Conservation (phyloP, 78 protist genomes). For the Monosiga brevicollis region DNA sequence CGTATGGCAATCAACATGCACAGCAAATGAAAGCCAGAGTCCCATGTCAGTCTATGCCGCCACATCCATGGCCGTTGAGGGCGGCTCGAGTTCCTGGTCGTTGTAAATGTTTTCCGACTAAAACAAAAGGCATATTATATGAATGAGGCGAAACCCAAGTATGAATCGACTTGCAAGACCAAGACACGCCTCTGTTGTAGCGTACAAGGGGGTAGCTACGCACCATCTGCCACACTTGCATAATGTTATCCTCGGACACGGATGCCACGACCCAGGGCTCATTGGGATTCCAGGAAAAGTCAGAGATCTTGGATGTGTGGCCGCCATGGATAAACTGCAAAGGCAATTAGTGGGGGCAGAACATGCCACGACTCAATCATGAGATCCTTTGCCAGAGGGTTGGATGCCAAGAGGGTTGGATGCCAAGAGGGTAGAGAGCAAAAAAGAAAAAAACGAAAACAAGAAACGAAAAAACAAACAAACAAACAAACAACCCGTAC, state of each 20-base stretch:
- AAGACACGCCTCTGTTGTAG: neutral
- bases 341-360: neutral
- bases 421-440: too few relatives aligned
- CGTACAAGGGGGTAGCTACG: neutral
- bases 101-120: conserved; percentile 12
- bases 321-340: conserved; percentile 90
- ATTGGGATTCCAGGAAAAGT: conserved; percentile 79
- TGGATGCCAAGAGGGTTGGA: neutral
- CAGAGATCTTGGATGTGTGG: conserved; percentile 80
- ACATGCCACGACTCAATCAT: neutral
- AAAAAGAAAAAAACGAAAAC: too few relatives aligned
- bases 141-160: neutral
- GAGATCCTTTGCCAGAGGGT: neutral
- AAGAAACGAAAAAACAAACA: neutral
- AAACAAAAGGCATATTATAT: neutral
- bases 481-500: too few relatives aligned
- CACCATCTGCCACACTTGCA: conserved; percentile 92
- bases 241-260: conserved; percentile 86
- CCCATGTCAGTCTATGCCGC: neutral
- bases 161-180: neutral
- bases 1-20: neutral
- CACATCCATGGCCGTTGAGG: neutral
- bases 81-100: neutral
- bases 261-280: conserved; percentile 81
- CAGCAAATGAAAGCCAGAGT: neutral